Conservation (phyloP, 139 green algal species). For the Chlorella ohadii region DNA sequence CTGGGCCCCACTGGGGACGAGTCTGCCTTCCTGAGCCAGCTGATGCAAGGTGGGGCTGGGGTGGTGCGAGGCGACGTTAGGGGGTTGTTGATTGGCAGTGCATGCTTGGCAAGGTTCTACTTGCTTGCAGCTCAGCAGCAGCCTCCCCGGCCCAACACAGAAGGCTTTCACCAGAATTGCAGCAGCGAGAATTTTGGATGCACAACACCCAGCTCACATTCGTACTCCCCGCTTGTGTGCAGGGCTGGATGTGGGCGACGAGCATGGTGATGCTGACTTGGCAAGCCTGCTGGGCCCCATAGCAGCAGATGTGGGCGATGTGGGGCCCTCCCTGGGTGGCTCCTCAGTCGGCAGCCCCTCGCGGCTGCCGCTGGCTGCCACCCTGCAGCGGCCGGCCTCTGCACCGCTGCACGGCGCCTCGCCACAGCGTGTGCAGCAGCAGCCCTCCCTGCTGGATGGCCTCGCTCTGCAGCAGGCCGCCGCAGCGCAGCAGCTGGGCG, state of each 20-base stretch:
- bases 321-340: background rate
- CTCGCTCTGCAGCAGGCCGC: background rate
- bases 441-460: background rate
- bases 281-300: constrained; percentile 20
- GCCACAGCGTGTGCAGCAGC: background rate
- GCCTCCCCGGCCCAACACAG: no score
- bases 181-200: no score
- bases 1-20: background rate
- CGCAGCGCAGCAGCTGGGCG: background rate
- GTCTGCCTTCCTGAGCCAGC: background rate
- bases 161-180: no score
- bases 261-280: constrained; percentile 11
- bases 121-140: background rate
- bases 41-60: background rate
- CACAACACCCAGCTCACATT: background rate
- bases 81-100: background rate
- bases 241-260: constrained; percentile 5
- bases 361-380: background rate
- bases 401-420: background rate
- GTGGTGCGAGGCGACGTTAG: background rate
- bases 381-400: background rate
- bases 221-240: background rate
- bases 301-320: background rate
- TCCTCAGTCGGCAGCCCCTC: background rate
- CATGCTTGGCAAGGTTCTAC: background rate